Conservation (phyloP, 495 filamentous ascomycete genomes). For the Tuber magnatum region DNA sequence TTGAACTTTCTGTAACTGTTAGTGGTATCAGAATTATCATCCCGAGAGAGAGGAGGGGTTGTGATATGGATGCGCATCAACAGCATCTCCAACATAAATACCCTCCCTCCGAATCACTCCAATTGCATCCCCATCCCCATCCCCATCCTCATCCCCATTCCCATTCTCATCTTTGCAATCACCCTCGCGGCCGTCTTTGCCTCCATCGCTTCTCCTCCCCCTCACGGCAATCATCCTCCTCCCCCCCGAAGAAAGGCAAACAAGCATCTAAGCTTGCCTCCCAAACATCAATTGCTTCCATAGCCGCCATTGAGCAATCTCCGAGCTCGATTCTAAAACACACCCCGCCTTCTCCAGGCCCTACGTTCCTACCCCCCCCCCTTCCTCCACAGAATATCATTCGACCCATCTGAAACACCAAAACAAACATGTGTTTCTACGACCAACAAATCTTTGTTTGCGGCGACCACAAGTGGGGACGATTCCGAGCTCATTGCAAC, state of each 20-base stretch:
- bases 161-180: constrained; percentile 8
- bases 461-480: constrained; percentile 92
- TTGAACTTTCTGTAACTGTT: constrained; percentile 39
- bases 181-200: background rate
- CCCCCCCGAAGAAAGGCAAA: constrained; percentile 20
- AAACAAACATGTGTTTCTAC: constrained; percentile 41
- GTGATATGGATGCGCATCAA: constrained; percentile 36
- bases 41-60: constrained; percentile 17
- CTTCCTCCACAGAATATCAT: constrained; percentile 31
- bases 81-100: constrained; percentile 39
- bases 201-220: background rate
- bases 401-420: constrained; percentile 32
- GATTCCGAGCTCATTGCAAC: constrained; percentile 88
- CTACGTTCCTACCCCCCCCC: constrained; percentile 2
- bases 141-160: constrained; percentile 15
- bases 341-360: constrained; percentile 13
- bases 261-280: constrained; percentile 19
- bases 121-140: constrained; percentile 33
- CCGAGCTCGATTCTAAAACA: constrained; percentile 18
- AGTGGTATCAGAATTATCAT: constrained; percentile 35
- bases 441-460: constrained; percentile 49
- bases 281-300: constrained; percentile 35
- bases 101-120: constrained; percentile 32
- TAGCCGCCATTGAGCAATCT: constrained; percentile 28
- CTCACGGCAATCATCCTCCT: background rate